A percentile compares a stretch with the other conserved stretches of the same genome.
These are phyloP conservation scores for Chlamydomonas eustigma DNA, from an alignment of 139 green algal genomes.

Conservation along the genomic window DNA sequence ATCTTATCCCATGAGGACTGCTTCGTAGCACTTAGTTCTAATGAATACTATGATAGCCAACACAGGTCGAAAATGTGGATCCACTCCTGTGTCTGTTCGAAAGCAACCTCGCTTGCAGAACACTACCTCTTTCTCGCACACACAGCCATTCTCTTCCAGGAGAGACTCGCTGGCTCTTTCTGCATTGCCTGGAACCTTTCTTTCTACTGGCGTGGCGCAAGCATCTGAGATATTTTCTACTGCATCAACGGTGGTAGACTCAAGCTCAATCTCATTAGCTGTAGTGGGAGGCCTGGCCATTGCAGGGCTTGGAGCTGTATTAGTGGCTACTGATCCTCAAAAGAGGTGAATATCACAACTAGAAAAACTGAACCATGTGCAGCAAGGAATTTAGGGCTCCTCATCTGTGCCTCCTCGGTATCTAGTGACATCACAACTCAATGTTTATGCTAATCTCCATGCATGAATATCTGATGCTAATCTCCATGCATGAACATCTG, in stretches of 20 bases:
- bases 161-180: too few species aligned
- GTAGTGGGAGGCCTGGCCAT: slow-evolving; percentile 64
- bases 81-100: too few species aligned
- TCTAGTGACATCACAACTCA: background rate
- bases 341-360: slow-evolving; percentile 45
- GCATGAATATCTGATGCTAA: background rate
- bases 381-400: background rate
- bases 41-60: too few species aligned
- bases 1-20: too few species aligned
- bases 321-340: slow-evolving; percentile 77
- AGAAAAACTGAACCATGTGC: background rate
- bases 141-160: too few species aligned
- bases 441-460: background rate
- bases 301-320: slow-evolving; percentile 58
- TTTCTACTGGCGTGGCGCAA: too few species aligned
- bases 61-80: too few species aligned
- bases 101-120: too few species aligned
- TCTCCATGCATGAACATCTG: background rate
- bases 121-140: too few species aligned
- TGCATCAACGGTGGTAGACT: background rate
- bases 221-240: background rate
- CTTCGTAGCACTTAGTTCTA: too few species aligned
- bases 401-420: too few species aligned
- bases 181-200: too few species aligned
- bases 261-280: slow-evolving; percentile 40